Evolutionary conservation across 805 yeast species (phyloP), one percentile per base, ranked within the genome.

Genomic region (Wickerhamiella dianesei): DNA sequence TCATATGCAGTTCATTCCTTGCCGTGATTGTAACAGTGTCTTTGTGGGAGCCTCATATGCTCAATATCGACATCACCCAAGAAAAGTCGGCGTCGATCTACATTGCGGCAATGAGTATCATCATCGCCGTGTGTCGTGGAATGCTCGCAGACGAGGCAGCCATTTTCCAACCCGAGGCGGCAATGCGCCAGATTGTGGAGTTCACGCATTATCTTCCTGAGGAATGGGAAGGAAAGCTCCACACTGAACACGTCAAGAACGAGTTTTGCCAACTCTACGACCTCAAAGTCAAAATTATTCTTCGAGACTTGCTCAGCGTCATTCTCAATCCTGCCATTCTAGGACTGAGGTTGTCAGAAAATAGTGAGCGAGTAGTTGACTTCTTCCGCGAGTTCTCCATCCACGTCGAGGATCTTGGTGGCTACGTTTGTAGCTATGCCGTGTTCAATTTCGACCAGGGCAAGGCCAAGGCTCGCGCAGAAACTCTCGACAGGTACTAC

Each of bases 111-210:
- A 75, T 89, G 53, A 96, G 97, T 56, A 79, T 96, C 0, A 62
- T 87, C 1, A 83, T 94, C 74, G 95, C 97, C 0, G 68, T 88
- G 0, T 76, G 92, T 12, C 75, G 88, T 45, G 76, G 79, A 43
- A 72, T 87, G 44, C 71, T 82, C 20, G 76, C 84, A 0, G 75
- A 73, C 32, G 81, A 77, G 41, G 72, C 75, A 48, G 70, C 71
- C 21, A 85, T 84, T n/a, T 89, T 85, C 64, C 96, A 89, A 54
- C 96, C 98, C 0, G 97, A 89, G 56, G 80, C 82, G 1, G 78
- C 86, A n/a, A 62, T 92, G 49, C 67, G 79, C 48, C 79, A 80
- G 50, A 86, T 89, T 32, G 78, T 92, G 0, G 83, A 80, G 56
- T 86, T 75, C 60, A 92, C 98, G 0, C 99, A 92, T 62, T 92